Base-by-base conservation (phyloP, 495 filamentous ascomycete species). In the Xylaria curta region DNA sequence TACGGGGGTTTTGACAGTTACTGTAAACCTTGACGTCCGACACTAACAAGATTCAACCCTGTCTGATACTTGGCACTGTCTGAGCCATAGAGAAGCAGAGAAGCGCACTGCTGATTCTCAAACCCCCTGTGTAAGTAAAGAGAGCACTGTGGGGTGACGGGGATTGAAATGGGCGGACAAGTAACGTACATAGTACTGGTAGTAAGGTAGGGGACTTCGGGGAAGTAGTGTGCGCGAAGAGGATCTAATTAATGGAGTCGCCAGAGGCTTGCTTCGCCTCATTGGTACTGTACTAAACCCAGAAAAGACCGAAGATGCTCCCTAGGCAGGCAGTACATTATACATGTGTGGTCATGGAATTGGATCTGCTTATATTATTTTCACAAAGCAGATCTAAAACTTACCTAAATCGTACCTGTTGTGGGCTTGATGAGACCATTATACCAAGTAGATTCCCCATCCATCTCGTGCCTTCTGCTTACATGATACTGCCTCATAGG, bases 11-110 rank as follows among this genome's bases (percentile, higher is more conserved):
- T 53, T 10, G 44, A n/a, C 44, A 51, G 26, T 36, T 46, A n/a
- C n/a, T n/a, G n/a, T n/a, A 21, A 28, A 36, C 33, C 19, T 26
- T 13, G 21, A 62, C 21, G 13, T 40, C 15, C 13, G 46, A 15
- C 64, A 15, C 40, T 47, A 31, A 44, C 47, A 54, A 66, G 64
- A 54, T 24, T 36, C 28, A 7, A 56, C 31, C 21, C 65, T 56
- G 21, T 21, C 49, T 17, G 58, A 63, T 61, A 63, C 68, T 63
- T 63, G 68, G 58, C 68, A 44, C 46, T 63, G 68, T 63, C 68
- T 61, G 56, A 44, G 33, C 54, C 26, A 17, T 49, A 60, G 54
- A 49, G 56, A 54, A 42, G 36, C 2, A 60, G 54, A 49, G 56
- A 54, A 42, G 36, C 2, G 46, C 59, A 59, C 42, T 64, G 59